These are phyloP conservation scores for Aspergillus wentii DNA, from an alignment of 495 filamentous ascomycete species.

Conservation along the genomic window DNA sequence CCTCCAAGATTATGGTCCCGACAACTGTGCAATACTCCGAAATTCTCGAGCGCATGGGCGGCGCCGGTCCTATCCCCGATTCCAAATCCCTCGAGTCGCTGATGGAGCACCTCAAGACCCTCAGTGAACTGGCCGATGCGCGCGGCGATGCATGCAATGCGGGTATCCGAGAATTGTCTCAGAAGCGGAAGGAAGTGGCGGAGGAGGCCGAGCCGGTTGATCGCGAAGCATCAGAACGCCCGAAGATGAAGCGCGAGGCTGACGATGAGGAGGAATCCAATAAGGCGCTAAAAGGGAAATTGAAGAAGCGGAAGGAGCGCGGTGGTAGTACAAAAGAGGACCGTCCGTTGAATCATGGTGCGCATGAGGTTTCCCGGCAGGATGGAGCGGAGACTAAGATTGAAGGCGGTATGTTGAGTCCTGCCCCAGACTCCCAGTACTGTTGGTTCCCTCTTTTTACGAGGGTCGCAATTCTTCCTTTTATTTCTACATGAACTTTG, in stretches of 20 bases:
- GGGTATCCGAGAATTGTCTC: constrained; percentile 66
- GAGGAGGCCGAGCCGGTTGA: constrained; percentile 45
- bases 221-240: constrained; percentile 36
- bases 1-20: constrained; percentile 56
- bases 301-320: constrained; percentile 50
- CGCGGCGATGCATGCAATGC: constrained; percentile 61
- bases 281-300: constrained; percentile 39
- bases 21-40: constrained; percentile 63
- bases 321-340: constrained; percentile 47
- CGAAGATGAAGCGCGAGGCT: constrained; percentile 46
- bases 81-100: constrained; percentile 67
- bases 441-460: not conserved
- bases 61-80: constrained; percentile 63
- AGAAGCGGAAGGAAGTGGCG: constrained; percentile 55
- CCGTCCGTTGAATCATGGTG: constrained; percentile 55
- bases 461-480: no score
- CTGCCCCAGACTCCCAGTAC: not conserved
- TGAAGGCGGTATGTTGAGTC: constrained; percentile 59
- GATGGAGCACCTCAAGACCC: constrained; percentile 58
- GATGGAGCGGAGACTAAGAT: constrained; percentile 52
- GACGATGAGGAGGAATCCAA: constrained; percentile 52
- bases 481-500: not conserved
- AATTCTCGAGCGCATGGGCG: constrained; percentile 62
- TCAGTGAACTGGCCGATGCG: constrained; percentile 61
- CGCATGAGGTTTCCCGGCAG: constrained; percentile 62